Percentiles rank a stretch among this genome's conserved stretches.
These are phyloP conservation scores for Coemansia asiatica DNA, from an alignment of 192 early-diverging fungal genomes.

Conservation along the genomic window DNA sequence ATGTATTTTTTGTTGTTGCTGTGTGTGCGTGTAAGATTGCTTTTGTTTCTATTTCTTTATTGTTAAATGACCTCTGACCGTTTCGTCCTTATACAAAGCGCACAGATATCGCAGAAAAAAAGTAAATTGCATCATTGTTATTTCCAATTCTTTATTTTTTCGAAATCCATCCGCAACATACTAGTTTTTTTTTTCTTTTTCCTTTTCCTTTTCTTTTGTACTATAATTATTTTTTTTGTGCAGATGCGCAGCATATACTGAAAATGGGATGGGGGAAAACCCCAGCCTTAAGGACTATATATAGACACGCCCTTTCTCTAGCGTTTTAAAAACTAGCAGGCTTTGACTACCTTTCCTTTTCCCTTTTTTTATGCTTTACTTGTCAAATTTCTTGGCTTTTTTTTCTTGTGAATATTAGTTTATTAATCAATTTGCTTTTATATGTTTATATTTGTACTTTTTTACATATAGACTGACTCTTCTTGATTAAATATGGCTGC, in stretches of 20 bases:
- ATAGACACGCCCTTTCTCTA: neutral
- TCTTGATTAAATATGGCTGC: constrained; percentile 1
- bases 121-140: constrained; percentile 7
- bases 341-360: too few species aligned
- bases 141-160: constrained; percentile 2
- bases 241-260: neutral
- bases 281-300: neutral
- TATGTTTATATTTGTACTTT: neutral
- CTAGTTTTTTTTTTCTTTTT: neutral
- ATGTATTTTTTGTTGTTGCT: neutral
- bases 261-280: neutral
- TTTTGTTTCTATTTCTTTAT: neutral
- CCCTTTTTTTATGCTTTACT: neutral
- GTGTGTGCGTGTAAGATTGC: neutral
- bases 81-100: neutral
- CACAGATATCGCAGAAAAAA: neutral
- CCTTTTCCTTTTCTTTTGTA: neutral
- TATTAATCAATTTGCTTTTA: neutral
- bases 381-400: neutral
- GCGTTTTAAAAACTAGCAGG: neutral
- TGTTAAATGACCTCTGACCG: neutral
- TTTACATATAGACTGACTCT: neutral
- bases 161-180: neutral
- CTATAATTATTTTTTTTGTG: neutral
- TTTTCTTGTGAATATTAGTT: neutral